Base-by-base conservation (phyloP, 441 rosid species). In the Kokia cookei region DNA sequence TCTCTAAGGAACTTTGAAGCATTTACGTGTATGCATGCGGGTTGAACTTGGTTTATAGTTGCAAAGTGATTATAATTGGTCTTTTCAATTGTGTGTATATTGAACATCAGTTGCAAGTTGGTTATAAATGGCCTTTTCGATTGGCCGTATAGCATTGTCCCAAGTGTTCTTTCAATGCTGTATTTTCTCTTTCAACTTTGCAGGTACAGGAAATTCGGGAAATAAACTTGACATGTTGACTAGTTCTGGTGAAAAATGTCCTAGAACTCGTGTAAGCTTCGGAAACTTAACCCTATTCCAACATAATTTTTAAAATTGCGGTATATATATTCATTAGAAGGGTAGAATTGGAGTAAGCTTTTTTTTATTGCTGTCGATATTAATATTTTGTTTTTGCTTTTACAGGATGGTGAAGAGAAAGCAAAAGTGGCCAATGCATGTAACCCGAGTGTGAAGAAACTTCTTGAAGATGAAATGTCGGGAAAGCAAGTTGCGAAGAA, bases 381-480 rank as follows among this genome's bases (percentile, higher is more conserved):
- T 79, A 32, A 27, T 17, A 14, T 17, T 7, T 27, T 10, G 24
- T 63, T 65, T 75, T 14, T 65, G 54, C 63, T 76, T 59, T 75
- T 75, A 67, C 86, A 89, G 94, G 87, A 79, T 69, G 71, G 71
- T 53, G 81, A 81, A 60, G 81, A 77, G 75, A 76, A 50, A 65
- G 73, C 57, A 26, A 51, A 14, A 17, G 74, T 62, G 27, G 42
- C 74, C 65, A 76, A 74, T 45, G 66, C 73, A 51, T 62, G 81
- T 50, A 92, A 91, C 80, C 89, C 92, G 63, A 90, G 96, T 79
- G 92, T 96, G 79, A 94, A 94, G 88, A 88, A 81, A 78, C 98
- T 96, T 78, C 90, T 96, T 27, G 98, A 95, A 78, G 93, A 92
- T 80, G 99, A 92, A 80, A 89, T 92, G 91, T 78, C 82, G 47